Evolutionary conservation across 495 filamentous ascomycete genomes (phyloP), one percentile per base, ranked within the genome.

Genomic region (Hypoxylon intermedium): DNA sequence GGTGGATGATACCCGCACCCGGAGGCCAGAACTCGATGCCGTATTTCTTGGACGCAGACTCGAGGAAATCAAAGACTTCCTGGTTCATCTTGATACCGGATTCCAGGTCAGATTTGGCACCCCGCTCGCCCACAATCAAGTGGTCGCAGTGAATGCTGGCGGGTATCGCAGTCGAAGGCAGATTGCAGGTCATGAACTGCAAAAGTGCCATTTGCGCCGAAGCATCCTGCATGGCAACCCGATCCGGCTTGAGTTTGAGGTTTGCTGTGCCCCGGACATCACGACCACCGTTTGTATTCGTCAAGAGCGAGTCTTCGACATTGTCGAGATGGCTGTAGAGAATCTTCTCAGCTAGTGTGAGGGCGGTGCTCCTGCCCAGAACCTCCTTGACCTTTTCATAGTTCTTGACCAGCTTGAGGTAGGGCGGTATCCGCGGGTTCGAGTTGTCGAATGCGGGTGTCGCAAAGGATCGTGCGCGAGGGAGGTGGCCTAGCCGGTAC

Each of bases 1-100:
- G 94, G 77, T 98, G 94, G 62, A 98, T 98, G 57, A 98, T 98
- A 57, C 94, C 94, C n/a, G 94, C 94, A 47, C 95, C 95, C 0
- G 94, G 94, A 1, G 94, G 91, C 94, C 94, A 98, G 74, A 98
- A 98, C 72, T 97, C 93, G 63, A 98, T 97, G 18, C 94, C 94
- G 71, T 97, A 98, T 67, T 92, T 94, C 81, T 91, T 93, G 5
- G 89, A 89, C 0, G 94, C 94, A 38, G 89, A 94, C 78, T 96
- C 93, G 46, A 98, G 72, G 74, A 98, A 98, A 75, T 98, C 92
- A 70, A 96, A 98, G 3, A 98, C 92, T 78, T 98, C 94, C 72
- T 91, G 89, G 73, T 98, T 98, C 31, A 91, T 90, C 76, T 88
- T 79, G 48, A 98, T 96, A 36, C 90, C 93, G 19, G 85, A 83